Evolutionary conservation across 306 rosid genomes (phyloP).

Genomic region (Arachis hypogaea): DNA sequence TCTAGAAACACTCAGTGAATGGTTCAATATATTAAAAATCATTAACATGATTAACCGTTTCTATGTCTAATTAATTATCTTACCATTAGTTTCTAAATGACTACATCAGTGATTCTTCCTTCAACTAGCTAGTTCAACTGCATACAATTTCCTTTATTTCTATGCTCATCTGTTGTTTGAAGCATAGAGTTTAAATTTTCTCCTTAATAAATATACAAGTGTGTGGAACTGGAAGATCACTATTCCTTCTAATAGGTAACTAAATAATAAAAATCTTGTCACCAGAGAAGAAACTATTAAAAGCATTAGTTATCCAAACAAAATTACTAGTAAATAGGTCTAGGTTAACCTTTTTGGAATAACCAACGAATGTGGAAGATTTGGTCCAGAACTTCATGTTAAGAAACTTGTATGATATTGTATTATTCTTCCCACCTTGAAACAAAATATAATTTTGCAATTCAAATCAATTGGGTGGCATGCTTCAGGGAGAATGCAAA

Average conservation of each 20-base stretch:
- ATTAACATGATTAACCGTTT: neutral
- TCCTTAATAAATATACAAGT: neutral
- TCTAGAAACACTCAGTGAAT: conserved; percentile 9
- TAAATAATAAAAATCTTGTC: neutral
- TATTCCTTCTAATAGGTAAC: neutral
- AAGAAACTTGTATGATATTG: conserved; percentile 2
- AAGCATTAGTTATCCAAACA: neutral
- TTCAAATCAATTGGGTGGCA: conserved; percentile 24
- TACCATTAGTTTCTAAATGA: conserved; percentile 5
- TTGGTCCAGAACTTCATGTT: neutral
- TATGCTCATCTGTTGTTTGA: conserved; percentile 6
- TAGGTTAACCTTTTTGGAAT: conserved; percentile 6
- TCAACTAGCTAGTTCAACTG: neutral
- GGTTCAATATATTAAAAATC: neutral
- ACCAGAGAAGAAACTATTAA: neutral
- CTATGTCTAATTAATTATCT: neutral
- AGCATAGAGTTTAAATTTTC: neutral
- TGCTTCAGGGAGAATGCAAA: conserved; percentile 12
- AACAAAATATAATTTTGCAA: neutral
- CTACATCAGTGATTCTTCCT: neutral
- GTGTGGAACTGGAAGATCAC: conserved; percentile 12
- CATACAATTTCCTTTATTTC: too few relatives aligned
- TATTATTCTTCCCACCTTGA: conserved; percentile 17
- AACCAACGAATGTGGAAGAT: conserved; percentile 6
- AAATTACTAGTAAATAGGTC: conserved; percentile 4